Evolutionary conservation across 352 stramenopile genomes (phyloP).

Genomic region (Lagenidium giganteum): DNA sequence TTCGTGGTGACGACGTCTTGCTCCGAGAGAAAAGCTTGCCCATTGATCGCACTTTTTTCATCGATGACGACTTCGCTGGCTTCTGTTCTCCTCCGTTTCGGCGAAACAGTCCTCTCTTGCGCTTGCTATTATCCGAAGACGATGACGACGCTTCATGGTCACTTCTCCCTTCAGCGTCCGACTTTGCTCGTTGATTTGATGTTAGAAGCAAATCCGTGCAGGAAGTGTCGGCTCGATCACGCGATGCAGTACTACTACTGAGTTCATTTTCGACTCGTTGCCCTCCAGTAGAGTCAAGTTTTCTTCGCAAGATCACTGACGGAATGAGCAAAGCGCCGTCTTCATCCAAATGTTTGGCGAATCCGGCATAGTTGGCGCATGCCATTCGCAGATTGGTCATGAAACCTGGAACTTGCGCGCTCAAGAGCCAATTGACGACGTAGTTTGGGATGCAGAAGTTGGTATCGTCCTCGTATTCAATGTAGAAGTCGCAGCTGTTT

Average conservation of each 20-base stretch:
- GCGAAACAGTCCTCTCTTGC: background rate
- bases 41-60: constrained; percentile 25
- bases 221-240: too few relatives aligned
- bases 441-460: constrained; percentile 77
- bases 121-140: background rate
- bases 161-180: too few relatives aligned
- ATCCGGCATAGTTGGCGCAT: constrained; percentile 46
- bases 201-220: too few relatives aligned
- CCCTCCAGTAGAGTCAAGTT: too few relatives aligned
- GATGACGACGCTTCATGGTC: background rate
- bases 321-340: constrained; percentile 5
- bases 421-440: constrained; percentile 49
- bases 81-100: background rate
- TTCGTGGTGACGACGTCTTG: constrained; percentile 10
- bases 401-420: constrained; percentile 49
- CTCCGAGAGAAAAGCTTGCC: constrained; percentile 16
- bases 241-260: too few relatives aligned
- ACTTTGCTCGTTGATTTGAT: too few relatives aligned
- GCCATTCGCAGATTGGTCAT: constrained; percentile 53
- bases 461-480: constrained; percentile 78
- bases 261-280: too few relatives aligned
- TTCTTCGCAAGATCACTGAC: constrained; percentile 3
- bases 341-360: constrained; percentile 13
- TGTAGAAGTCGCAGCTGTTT: constrained; percentile 60
- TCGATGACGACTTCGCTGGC: constrained; percentile 1